Evolutionary conservation across 2,329 filamentous ascomycete species (phyloP).

Genomic region (Nothomitra cinnamomea): DNA sequence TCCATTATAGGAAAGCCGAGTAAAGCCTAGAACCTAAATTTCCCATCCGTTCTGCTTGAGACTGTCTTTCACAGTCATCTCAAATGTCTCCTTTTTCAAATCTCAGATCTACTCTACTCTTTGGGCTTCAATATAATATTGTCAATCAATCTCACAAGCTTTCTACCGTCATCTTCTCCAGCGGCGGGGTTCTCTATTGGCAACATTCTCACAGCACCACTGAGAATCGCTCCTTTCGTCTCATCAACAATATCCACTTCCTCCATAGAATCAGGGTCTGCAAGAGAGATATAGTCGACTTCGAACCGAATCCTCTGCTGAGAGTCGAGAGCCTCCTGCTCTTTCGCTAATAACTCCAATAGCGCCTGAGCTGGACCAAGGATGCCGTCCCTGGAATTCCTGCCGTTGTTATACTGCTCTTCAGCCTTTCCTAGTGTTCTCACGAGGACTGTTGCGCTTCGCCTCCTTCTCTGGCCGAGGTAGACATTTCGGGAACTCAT

Average conservation of each 20-base stretch:
- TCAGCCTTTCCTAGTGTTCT: constrained; percentile 56
- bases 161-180: constrained; percentile 55
- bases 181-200: constrained; percentile 53
- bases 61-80: too few species aligned
- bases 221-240: constrained; percentile 61
- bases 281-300: constrained; percentile 82
- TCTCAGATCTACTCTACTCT: neutral
- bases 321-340: constrained; percentile 44
- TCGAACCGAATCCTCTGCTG: constrained; percentile 54
- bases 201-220: constrained; percentile 79
- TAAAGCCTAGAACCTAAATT: too few species aligned
- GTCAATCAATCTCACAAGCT: constrained; percentile 76
- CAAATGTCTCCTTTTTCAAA: too few species aligned
- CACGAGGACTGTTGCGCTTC: constrained; percentile 54
- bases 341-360: constrained; percentile 33
- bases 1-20: too few species aligned
- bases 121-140: constrained; percentile 50
- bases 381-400: constrained; percentile 44
- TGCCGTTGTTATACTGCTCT: constrained; percentile 39
- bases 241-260: constrained; percentile 59
- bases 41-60: too few species aligned
- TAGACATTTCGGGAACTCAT: constrained; percentile 92
- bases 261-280: constrained; percentile 67
- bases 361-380: constrained; percentile 52
- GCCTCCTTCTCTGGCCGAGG: constrained; percentile 57